Percentiles rank a stretch among this genome's conserved stretches.
Conservation (phyloP, 345 rosid species). For the Hibiscus mutabilis region DNA sequence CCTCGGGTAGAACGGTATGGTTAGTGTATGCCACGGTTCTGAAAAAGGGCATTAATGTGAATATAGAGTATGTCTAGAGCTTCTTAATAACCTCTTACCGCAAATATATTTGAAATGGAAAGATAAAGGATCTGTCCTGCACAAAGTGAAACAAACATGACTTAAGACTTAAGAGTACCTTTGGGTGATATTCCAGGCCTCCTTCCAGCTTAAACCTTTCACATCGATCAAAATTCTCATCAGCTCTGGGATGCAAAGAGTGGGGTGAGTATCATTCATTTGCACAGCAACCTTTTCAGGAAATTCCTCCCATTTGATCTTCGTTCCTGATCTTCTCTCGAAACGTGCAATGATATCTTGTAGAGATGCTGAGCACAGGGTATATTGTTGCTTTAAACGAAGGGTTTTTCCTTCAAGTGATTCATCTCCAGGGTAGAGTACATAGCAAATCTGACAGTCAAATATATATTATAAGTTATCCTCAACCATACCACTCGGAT, state of each 20-base stretch:
- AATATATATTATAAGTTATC: not conserved
- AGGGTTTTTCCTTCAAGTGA: slow-evolving; percentile 67
- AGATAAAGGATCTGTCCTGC: not conserved
- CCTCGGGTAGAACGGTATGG: slow-evolving; percentile 85
- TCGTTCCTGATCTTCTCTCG: slow-evolving; percentile 63
- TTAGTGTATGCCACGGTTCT: slow-evolving; percentile 87
- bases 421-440: slow-evolving; percentile 84
- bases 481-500: not conserved
- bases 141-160: not conserved
- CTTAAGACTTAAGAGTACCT: slow-evolving; percentile 29
- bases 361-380: slow-evolving; percentile 77
- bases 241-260: slow-evolving; percentile 70
- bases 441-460: slow-evolving; percentile 47
- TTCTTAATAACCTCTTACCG: not conserved
- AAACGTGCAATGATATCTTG: slow-evolving; percentile 66
- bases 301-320: slow-evolving; percentile 57
- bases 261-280: slow-evolving; percentile 84
- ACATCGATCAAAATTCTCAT: slow-evolving; percentile 67
- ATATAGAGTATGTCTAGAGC: not conserved
- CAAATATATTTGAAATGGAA: not conserved
- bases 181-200: slow-evolving; percentile 73
- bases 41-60: slow-evolving; percentile 9
- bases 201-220: slow-evolving; percentile 69
- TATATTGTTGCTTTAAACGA: slow-evolving; percentile 79
- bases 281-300: slow-evolving; percentile 80